A percentile compares a stretch with the other conserved stretches of the same genome.
These are phyloP conservation scores for Xylariaceae sp. DNA, from an alignment of 2,329 filamentous ascomycete species.

Conservation along the genomic window DNA sequence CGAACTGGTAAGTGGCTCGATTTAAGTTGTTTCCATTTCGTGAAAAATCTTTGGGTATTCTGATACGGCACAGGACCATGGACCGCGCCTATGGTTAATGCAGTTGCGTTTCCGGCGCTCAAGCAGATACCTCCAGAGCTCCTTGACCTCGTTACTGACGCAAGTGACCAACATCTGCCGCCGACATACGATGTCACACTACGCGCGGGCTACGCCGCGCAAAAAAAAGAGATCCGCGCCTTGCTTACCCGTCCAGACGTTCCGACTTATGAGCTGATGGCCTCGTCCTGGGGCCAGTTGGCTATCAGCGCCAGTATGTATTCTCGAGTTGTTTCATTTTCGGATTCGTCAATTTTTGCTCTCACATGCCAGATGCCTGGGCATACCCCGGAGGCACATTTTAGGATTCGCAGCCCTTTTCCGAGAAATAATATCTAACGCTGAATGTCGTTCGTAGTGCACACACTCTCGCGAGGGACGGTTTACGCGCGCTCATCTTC, in stretches of 20 bases:
- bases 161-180: slow-evolving; percentile 20
- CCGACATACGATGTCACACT: slow-evolving; percentile 25
- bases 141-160: slow-evolving; percentile 13
- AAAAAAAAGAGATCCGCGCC: slow-evolving; percentile 20
- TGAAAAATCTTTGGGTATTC: background rate
- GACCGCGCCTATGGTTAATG: slow-evolving; percentile 31
- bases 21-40: background rate
- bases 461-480: slow-evolving; percentile 43
- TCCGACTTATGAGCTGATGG: slow-evolving; percentile 31
- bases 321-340: background rate
- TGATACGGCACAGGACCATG: slow-evolving; percentile 25
- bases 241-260: slow-evolving; percentile 26
- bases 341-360: background rate
- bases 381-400: background rate
- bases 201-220: slow-evolving; percentile 26
- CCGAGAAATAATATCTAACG: background rate
- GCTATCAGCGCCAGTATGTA: slow-evolving; percentile 24
- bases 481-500: slow-evolving; percentile 38
- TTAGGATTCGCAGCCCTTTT: background rate
- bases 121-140: slow-evolving; percentile 20
- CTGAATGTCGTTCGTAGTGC: slow-evolving; percentile 26
- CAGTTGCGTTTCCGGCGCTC: slow-evolving; percentile 29
- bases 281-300: slow-evolving; percentile 33
- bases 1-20: slow-evolving; percentile 23
- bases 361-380: background rate